Conservation (phyloP, 1,284 basidiomycete species). For the Xanthoconium separans region DNA sequence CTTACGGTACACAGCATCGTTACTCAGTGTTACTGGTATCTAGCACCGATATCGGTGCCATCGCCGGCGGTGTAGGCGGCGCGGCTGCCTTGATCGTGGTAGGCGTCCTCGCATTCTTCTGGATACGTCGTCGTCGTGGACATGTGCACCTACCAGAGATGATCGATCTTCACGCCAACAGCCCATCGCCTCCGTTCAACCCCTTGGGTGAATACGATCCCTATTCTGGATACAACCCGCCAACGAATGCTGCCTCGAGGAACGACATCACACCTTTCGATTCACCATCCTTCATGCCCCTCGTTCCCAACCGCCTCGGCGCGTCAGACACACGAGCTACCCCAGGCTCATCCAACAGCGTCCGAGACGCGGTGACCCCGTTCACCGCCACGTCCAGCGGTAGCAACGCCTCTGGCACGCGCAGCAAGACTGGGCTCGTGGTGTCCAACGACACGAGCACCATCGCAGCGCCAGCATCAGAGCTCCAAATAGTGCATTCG, state of each 20-base stretch:
- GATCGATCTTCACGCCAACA: slow-evolving; percentile 6
- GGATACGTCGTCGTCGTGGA: slow-evolving; percentile 8
- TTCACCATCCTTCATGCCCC: background rate
- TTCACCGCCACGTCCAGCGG: slow-evolving; percentile 7
- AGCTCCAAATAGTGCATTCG: background rate
- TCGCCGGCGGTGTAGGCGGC: slow-evolving; percentile 17
- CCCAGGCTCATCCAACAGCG: background rate
- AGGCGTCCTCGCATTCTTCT: slow-evolving; percentile 10
- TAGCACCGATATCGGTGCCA: slow-evolving; percentile 7
- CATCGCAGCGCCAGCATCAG: background rate
- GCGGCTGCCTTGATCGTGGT: slow-evolving; percentile 6
- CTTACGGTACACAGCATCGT: background rate
- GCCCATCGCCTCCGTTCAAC: background rate
- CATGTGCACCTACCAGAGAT: background rate
- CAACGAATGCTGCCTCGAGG: background rate
- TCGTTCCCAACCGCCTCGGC: slow-evolving; percentile 13
- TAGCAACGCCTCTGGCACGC: background rate
- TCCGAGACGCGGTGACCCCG: background rate
- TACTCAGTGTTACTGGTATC: background rate
- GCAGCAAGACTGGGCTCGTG: slow-evolving; percentile 4
- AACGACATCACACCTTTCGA: background rate
- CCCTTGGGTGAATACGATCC: background rate
- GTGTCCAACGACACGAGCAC: slow-evolving; percentile 3
- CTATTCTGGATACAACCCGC: background rate
- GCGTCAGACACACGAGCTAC: background rate